Evolutionary conservation across 106 monocot species (phyloP), one percentile per base, ranked within the genome.

Genomic region (Acorus calamus): DNA sequence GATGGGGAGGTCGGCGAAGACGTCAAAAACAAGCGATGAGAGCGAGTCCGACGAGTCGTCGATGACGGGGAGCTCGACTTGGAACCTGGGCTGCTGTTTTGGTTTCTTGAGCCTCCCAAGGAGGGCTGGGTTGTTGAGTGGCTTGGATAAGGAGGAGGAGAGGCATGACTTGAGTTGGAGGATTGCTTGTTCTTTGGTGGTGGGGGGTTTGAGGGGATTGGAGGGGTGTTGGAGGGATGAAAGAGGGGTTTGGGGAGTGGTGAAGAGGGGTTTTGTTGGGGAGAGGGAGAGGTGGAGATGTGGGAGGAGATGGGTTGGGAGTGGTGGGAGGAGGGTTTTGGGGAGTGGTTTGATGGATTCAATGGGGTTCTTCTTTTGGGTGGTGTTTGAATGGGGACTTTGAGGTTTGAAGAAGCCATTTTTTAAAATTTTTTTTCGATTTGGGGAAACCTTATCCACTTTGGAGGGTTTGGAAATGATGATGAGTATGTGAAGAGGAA

Each of bases 1-100:
- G 73, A 90, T 47, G 73, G 79, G 74, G 7, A 87, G 46, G 64
- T 72, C 66, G 1, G 80, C 76, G 72, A 96, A 91, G 62, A 96
- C 68, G 1, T 91, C 96, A 11, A 55, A 51, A 14, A 77, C 87
- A 50, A 96, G 85, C 9, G 63, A 68, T 12, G 70, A 50, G 51
- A 91, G 78, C 2, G 91, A 96, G 47, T 50, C 12, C 2, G 84
- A 66, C 4, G 91, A 87, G 70, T 88, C 91, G 13, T 91, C 85
- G 60, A 83, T 67, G 78, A 96, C 70, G 4, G 96, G 96, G 43
- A 96, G 85, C 80, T 96, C 96, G 49, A 87, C 80, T 8, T 87
- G 77, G 77, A 63, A 83, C 66, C 80, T 73, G 10, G 85, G 71
- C 60, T 96, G 96, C 59, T 71, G 74, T 68, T 85, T 28, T 28